These are phyloP conservation scores for Salix suchowensis DNA, from an alignment of 345 rosid species.

Conservation along the genomic window DNA sequence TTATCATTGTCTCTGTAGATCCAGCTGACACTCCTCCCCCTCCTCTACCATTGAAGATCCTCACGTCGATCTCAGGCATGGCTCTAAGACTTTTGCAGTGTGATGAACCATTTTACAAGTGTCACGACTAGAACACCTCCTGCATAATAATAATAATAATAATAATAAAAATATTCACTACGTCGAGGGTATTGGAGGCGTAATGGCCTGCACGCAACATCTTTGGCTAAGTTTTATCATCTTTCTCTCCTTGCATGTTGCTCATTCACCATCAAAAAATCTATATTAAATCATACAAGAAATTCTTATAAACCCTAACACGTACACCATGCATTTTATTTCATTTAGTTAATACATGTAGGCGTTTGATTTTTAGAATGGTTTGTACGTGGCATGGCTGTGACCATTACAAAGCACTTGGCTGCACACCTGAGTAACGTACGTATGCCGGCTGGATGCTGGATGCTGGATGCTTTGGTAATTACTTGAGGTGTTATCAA, in stretches of 20 bases:
- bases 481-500: neutral
- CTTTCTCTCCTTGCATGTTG: too few relatives aligned
- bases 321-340: too few relatives aligned
- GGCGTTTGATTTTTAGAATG: neutral
- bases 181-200: too few relatives aligned
- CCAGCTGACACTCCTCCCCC: constrained; percentile 12
- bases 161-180: too few relatives aligned
- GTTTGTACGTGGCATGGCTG: neutral
- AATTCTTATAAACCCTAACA: too few relatives aligned
- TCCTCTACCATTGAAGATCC: neutral
- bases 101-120: too few relatives aligned
- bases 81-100: neutral
- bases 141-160: too few relatives aligned
- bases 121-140: too few relatives aligned
- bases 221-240: too few relatives aligned
- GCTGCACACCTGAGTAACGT: neutral
- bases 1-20: constrained; percentile 5
- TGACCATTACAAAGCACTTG: neutral
- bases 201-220: too few relatives aligned
- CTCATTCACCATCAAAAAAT: too few relatives aligned
- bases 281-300: too few relatives aligned
- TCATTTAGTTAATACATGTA: neutral
- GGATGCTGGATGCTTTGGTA: neutral
- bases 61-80: neutral
- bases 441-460: neutral